These are phyloP conservation scores for Starmerella potacharoeniae DNA, from an alignment of 805 yeast species.

Conservation along the genomic window DNA sequence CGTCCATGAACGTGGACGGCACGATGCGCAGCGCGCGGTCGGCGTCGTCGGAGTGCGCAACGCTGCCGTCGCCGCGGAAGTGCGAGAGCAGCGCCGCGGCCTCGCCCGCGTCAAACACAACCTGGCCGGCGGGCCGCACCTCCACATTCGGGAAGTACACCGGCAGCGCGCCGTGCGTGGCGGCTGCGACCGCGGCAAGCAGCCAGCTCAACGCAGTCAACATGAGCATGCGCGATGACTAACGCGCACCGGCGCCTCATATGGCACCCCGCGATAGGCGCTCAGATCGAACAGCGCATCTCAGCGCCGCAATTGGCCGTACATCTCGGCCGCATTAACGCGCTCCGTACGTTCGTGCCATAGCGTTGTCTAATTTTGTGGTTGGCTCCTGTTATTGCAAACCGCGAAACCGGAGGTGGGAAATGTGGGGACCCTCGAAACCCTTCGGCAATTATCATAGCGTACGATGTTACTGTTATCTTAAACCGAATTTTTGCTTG, in stretches of 20 bases:
- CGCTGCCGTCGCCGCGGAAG: constrained; percentile 18
- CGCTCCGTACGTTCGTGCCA: too few species aligned
- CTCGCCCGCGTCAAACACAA: constrained; percentile 8
- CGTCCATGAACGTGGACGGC: constrained; percentile 19
- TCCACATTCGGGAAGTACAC: constrained; percentile 19
- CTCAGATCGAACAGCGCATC: too few species aligned
- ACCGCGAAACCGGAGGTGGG: too few species aligned
- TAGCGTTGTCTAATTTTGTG: too few species aligned
- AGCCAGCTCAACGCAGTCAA: constrained; percentile 6
- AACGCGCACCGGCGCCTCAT: background rate
- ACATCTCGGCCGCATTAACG: too few species aligned
- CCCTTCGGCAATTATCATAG: too few species aligned
- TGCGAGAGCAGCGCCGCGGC: constrained; percentile 18
- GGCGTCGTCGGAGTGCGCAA: constrained; percentile 1
- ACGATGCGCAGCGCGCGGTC: constrained; percentile 13
- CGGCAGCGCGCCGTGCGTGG: constrained; percentile 15
- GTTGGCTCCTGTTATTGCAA: too few species aligned
- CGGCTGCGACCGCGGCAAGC: constrained; percentile 5
- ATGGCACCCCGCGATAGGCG: too few species aligned
- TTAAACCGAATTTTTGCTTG: too few species aligned
- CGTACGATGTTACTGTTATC: too few species aligned
- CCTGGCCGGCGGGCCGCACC: constrained; percentile 4
- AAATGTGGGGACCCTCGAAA: too few species aligned
- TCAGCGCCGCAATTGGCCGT: too few species aligned
- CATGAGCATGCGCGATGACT: constrained; percentile 2